phyloP scores from a whole-genome alignment of 257 asterid species.

The Marsdenia floribunda region DNA sequence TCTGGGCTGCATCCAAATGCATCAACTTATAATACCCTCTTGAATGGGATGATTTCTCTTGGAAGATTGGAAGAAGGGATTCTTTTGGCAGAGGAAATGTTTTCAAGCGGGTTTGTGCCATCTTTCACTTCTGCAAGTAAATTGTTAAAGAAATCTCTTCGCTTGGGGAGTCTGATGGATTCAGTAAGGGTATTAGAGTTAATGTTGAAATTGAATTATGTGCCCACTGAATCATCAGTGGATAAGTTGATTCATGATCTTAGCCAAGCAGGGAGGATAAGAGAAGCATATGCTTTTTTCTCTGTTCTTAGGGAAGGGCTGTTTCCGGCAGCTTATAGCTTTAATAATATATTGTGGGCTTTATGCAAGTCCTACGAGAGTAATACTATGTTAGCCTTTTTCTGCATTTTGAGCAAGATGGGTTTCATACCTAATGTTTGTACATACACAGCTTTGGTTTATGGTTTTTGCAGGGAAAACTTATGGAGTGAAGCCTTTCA shows the following conservation, averaged over 20 bases:
- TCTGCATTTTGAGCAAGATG: constrained; percentile 49
- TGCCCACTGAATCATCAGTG: constrained; percentile 29
- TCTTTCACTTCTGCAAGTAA: constrained; percentile 34
- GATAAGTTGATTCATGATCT: constrained; percentile 39
- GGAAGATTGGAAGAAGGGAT: constrained; percentile 43
- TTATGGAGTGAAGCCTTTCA: constrained; percentile 41
- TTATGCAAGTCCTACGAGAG: constrained; percentile 37
- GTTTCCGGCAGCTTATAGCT: constrained; percentile 23
- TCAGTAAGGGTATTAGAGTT: constrained; percentile 31
- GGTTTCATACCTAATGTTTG: constrained; percentile 33
- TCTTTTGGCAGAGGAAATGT: constrained; percentile 42
- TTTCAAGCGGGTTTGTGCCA: constrained; percentile 38
- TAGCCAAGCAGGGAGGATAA: constrained; percentile 37
- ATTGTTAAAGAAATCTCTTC: constrained; percentile 39
- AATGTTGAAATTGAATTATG: constrained; percentile 33
- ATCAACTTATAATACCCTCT: constrained; percentile 35
- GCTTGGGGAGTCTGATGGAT: constrained; percentile 30
- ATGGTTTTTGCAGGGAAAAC: constrained; percentile 44
- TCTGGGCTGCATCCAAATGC: constrained; percentile 55
- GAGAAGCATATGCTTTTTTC: constrained; percentile 34
- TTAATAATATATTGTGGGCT: constrained; percentile 53
- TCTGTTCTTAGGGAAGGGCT: constrained; percentile 23
- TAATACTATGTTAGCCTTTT: constrained; percentile 33
- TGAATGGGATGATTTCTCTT: constrained; percentile 38
- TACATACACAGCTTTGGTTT: constrained; percentile 53